A percentile compares a stretch with the other conserved stretches of the same genome.
Evolutionary conservation across 345 rosid species (phyloP).

Genomic region (Bruguiera sexangula): DNA sequence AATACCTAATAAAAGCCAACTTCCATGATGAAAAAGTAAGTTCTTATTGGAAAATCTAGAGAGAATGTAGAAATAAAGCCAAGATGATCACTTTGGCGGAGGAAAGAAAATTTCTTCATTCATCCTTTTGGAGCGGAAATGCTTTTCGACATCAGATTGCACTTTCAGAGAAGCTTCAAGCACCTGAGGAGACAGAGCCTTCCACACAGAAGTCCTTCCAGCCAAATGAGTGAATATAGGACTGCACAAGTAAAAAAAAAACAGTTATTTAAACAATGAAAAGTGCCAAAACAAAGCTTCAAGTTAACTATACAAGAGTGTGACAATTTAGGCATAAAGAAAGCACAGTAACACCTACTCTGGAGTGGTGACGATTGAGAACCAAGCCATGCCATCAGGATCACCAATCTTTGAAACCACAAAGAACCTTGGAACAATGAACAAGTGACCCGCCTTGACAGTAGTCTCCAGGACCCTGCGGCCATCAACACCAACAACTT

Average conservation of each 20-base stretch:
- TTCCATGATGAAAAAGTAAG: too few relatives aligned
- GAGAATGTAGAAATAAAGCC: too few relatives aligned
- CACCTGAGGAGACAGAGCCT: slow-evolving; percentile 76
- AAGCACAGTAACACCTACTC: slow-evolving; percentile 42
- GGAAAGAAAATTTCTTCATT: slow-evolving; percentile 79
- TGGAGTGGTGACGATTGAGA: slow-evolving; percentile 86
- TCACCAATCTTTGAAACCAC: slow-evolving; percentile 81
- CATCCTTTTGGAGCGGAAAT: slow-evolving; percentile 65
- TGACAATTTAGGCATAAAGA: neutral
- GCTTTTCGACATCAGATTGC: slow-evolving; percentile 48
- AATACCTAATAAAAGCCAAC: too few relatives aligned
- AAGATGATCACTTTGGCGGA: slow-evolving; percentile 41
- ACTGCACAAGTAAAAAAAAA: slow-evolving; percentile 32
- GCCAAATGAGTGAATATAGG: slow-evolving; percentile 91
- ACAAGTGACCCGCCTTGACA: slow-evolving; percentile 62
- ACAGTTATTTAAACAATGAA: neutral
- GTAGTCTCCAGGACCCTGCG: slow-evolving; percentile 65
- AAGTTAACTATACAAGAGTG: too few relatives aligned
- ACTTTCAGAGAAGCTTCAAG: slow-evolving; percentile 73
- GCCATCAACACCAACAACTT: slow-evolving; percentile 73
- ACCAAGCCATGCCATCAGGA: slow-evolving; percentile 82
- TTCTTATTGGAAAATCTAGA: too few relatives aligned
- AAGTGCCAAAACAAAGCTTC: too few relatives aligned
- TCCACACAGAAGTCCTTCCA: slow-evolving; percentile 74
- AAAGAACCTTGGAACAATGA: slow-evolving; percentile 87